Percentiles rank a stretch among this genome's conserved stretches.
Conservation (phyloP, 2,329 filamentous ascomycete genomes). For the Ceratocystis harringtonii region DNA sequence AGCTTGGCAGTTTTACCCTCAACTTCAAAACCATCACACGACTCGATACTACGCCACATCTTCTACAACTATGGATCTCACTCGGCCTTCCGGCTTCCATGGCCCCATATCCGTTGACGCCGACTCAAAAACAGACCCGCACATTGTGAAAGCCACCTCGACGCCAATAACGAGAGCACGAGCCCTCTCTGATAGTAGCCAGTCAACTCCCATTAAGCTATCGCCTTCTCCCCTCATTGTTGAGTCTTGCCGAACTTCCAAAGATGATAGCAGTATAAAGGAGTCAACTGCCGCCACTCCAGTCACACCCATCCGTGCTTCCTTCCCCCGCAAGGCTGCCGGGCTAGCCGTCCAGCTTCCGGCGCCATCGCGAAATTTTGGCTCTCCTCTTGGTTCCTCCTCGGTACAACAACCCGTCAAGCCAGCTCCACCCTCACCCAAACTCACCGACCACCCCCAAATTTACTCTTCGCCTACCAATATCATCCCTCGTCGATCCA, state of each 20-base stretch:
- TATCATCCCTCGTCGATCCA: slow-evolving; percentile 72
- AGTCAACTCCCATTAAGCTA: slow-evolving; percentile 35
- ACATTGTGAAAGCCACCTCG: neutral
- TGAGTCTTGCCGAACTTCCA: slow-evolving; percentile 40
- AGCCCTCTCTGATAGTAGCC: slow-evolving; percentile 14
- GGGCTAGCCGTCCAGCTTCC: slow-evolving; percentile 5
- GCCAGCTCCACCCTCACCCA: slow-evolving; percentile 43
- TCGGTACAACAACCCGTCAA: neutral
- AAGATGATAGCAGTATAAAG: slow-evolving; percentile 49
- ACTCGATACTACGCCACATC: neutral
- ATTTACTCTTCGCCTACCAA: slow-evolving; percentile 79
- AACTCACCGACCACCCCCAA: slow-evolving; percentile 55
- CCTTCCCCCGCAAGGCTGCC: slow-evolving; percentile 40
- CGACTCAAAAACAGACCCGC: neutral
- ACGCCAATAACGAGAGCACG: slow-evolving; percentile 10
- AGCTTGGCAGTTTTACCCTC: too few relatives aligned
- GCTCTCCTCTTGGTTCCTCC: slow-evolving; percentile 7
- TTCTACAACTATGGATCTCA: slow-evolving; percentile 4
- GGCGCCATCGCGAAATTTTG: slow-evolving; percentile 5
- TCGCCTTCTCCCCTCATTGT: slow-evolving; percentile 44
- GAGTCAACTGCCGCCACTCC: slow-evolving; percentile 29
- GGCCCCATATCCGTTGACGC: neutral
- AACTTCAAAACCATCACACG: neutral
- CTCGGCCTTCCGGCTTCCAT: slow-evolving; percentile 1
- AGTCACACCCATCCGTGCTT: slow-evolving; percentile 58